Percentiles rank a stretch among this genome's conserved stretches.
These are phyloP conservation scores for Helicostylum pulchrum DNA, from an alignment of 192 early-diverging fungal species.

Conservation along the genomic window DNA sequence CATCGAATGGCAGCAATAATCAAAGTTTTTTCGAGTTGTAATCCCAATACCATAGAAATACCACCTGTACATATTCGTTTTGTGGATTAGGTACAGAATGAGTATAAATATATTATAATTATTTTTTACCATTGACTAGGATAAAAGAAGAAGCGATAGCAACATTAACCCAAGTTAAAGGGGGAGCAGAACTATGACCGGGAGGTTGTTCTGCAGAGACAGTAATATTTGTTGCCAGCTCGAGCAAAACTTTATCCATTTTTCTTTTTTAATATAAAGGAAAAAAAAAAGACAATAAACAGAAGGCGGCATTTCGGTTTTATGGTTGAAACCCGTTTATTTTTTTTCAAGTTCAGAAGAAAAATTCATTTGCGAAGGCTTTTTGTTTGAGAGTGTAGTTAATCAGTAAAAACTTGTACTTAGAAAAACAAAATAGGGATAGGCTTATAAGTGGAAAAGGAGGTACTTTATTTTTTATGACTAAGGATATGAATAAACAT, in stretches of 20 bases:
- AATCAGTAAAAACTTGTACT: no score
- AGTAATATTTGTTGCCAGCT: no score
- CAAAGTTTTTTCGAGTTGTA: conserved; percentile 64
- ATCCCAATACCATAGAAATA: conserved; percentile 45
- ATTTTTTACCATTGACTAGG: conserved; percentile 22
- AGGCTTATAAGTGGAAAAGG: no score
- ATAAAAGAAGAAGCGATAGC: conserved; percentile 31
- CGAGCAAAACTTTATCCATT: no score
- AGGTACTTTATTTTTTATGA: neutral
- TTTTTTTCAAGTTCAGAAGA: no score
- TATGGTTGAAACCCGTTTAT: no score
- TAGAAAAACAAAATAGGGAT: no score
- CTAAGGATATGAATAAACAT: neutral
- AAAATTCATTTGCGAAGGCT: no score
- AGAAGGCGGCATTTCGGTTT: no score
- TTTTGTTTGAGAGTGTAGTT: no score
- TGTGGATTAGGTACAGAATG: neutral
- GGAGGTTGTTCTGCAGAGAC: neutral
- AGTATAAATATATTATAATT: neutral
- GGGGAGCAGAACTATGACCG: neutral
- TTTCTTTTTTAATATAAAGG: no score
- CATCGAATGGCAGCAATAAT: conserved; percentile 70
- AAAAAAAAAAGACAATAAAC: no score
- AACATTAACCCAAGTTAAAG: conserved; percentile 24
- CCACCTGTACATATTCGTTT: conserved; percentile 5